Evolutionary conservation across 2,329 filamentous ascomycete genomes (phyloP).

Genomic region (Chrysoporthe austroafricana): DNA sequence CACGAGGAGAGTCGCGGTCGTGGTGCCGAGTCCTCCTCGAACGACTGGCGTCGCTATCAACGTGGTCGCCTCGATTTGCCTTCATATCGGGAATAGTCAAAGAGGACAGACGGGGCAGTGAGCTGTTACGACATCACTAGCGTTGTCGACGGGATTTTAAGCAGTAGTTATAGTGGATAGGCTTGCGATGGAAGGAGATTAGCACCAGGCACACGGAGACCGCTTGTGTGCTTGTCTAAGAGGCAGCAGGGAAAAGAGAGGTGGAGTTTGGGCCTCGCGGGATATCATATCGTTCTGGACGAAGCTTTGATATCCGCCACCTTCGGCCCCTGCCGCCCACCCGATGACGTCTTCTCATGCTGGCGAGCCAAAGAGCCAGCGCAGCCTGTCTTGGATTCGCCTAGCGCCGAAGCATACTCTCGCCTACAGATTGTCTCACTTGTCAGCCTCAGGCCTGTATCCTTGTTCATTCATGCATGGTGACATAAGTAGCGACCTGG

Average conservation of each 20-base stretch:
- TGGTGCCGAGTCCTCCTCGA: conserved; percentile 3
- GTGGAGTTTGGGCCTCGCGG: no score
- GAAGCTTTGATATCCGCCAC: not conserved
- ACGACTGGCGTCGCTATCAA: not conserved
- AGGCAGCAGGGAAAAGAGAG: no score
- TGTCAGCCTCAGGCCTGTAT: not conserved
- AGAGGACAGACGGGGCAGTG: not conserved
- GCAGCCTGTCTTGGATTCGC: not conserved
- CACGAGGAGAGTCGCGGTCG: not conserved
- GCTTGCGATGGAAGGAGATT: not conserved
- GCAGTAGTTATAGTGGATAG: not conserved
- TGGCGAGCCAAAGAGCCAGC: not conserved
- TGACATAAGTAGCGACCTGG: not conserved
- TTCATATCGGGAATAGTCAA: not conserved
- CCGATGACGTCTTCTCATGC: not conserved
- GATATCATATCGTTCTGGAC: no score
- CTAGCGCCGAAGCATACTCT: not conserved
- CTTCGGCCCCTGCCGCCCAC: not conserved
- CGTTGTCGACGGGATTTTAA: not conserved
- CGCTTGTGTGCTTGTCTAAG: not conserved
- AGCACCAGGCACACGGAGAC: not conserved
- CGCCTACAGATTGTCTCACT: not conserved
- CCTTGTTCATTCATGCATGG: conserved; percentile 5
- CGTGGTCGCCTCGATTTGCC: not conserved
- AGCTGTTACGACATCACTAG: not conserved